Conservation (phyloP, 805 yeast genomes). For the Wickerhamiella azymoides region DNA sequence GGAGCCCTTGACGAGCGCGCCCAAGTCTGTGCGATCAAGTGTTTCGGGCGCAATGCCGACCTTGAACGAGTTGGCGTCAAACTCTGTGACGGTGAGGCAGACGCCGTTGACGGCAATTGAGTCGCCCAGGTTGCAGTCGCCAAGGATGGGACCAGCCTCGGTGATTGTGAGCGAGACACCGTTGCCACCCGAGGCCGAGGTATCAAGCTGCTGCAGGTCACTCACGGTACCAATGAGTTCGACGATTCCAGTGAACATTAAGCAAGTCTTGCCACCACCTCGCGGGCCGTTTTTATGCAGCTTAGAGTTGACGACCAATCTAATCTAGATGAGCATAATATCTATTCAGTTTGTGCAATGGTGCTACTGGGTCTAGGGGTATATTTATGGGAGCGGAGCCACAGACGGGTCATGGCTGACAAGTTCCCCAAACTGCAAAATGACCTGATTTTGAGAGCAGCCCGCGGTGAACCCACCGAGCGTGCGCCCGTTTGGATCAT, state of each 20-base stretch:
- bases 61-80: slow-evolving; percentile 46
- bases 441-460: slow-evolving; percentile 85
- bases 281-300: not conserved
- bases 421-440: slow-evolving; percentile 67
- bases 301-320: not conserved
- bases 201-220: slow-evolving; percentile 35
- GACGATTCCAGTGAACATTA: slow-evolving; percentile 90
- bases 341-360: too few species aligned
- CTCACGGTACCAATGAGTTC: slow-evolving; percentile 61
- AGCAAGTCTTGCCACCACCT: not conserved
- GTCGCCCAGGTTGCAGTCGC: slow-evolving; percentile 85
- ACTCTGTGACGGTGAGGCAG: slow-evolving; percentile 86
- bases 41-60: slow-evolving; percentile 94
- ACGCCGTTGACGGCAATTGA: slow-evolving; percentile 81
- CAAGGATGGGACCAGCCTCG: slow-evolving; percentile 47
- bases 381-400: not conserved
- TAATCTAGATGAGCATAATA: too few species aligned
- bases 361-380: too few species aligned
- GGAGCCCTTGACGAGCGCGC: slow-evolving; percentile 40
- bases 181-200: slow-evolving; percentile 44
- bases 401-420: not conserved
- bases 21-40: slow-evolving; percentile 63
- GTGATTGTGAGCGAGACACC: slow-evolving; percentile 60
- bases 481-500: slow-evolving; percentile 72
- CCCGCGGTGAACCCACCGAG: slow-evolving; percentile 78